Evolutionary conservation across 78 protist species (phyloP).

Genomic region (Andalucia godoyi): DNA sequence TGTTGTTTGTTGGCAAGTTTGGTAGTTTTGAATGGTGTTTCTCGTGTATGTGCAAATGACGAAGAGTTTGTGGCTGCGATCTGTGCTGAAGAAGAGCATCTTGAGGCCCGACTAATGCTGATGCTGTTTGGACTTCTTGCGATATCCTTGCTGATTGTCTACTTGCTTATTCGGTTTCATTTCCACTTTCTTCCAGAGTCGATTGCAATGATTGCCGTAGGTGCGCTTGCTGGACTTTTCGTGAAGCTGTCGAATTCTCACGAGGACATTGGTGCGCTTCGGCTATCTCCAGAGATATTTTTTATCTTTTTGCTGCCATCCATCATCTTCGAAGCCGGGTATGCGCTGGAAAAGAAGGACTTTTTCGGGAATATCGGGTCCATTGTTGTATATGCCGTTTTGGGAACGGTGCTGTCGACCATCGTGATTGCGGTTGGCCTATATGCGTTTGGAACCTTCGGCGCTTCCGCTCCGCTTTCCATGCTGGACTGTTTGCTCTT

Average conservation of each 20-base stretch:
- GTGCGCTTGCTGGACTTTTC: background rate
- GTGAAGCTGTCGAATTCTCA: background rate
- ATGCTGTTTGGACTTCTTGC: no score
- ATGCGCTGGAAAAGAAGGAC: constrained; percentile 18
- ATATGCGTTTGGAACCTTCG: background rate
- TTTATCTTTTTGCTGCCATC: constrained; percentile 79
- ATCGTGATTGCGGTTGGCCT: constrained; percentile 19
- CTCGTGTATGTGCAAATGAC: no score
- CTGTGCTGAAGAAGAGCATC: no score
- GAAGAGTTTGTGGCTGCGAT: no score
- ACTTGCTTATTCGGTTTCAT: background rate
- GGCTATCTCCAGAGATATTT: constrained; percentile 62
- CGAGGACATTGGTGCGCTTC: background rate
- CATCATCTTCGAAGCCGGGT: constrained; percentile 83
- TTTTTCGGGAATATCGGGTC: constrained; percentile 62
- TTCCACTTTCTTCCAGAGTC: background rate
- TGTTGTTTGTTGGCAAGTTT: no score
- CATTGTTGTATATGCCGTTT: constrained; percentile 62
- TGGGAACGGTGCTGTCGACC: constrained; percentile 78
- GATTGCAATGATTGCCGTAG: background rate
- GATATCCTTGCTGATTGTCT: background rate
- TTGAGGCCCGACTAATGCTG: no score
- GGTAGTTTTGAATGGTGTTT: no score
- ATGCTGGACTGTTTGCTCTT: constrained; percentile 23
- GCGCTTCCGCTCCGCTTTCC: background rate